These are phyloP conservation scores for Suhomyces emberorum DNA, from an alignment of 805 yeast genomes.

Conservation along the genomic window DNA sequence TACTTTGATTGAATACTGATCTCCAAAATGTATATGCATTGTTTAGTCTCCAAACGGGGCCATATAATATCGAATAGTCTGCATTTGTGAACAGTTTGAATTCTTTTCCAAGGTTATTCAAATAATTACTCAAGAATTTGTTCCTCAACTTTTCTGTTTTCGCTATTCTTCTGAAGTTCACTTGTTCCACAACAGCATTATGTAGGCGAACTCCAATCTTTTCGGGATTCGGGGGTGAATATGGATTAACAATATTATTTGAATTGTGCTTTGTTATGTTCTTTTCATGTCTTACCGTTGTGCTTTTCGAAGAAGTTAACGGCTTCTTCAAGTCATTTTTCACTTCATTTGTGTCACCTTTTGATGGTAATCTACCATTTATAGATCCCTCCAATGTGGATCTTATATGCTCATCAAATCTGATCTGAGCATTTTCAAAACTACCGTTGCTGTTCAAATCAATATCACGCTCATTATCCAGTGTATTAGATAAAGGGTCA, in stretches of 20 bases:
- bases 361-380: not conserved
- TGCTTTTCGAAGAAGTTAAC: too few species aligned
- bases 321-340: too few species aligned
- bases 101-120: constrained; percentile 8
- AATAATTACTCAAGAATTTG: constrained; percentile 13
- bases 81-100: constrained; percentile 14
- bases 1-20: constrained; percentile 26
- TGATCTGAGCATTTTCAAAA: constrained; percentile 7
- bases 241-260: constrained; percentile 8
- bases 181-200: constrained; percentile 14
- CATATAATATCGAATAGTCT: constrained; percentile 10
- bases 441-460: constrained; percentile 5
- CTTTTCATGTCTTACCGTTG: not conserved
- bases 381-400: not conserved
- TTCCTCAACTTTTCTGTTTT: constrained; percentile 10
- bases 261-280: not conserved
- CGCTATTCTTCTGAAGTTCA: constrained; percentile 12
- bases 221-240: constrained; percentile 7
- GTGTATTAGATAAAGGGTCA: not conserved
- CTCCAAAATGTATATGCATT: constrained; percentile 28
- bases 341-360: not conserved
- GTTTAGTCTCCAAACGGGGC: constrained; percentile 26
- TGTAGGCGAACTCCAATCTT: constrained; percentile 12
- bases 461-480: not conserved
- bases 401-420: constrained; percentile 1